Evolutionary conservation across 768 basidiomycete species (phyloP), one percentile per base, ranked within the genome.

Genomic region (Leccinum disarticulatum): DNA sequence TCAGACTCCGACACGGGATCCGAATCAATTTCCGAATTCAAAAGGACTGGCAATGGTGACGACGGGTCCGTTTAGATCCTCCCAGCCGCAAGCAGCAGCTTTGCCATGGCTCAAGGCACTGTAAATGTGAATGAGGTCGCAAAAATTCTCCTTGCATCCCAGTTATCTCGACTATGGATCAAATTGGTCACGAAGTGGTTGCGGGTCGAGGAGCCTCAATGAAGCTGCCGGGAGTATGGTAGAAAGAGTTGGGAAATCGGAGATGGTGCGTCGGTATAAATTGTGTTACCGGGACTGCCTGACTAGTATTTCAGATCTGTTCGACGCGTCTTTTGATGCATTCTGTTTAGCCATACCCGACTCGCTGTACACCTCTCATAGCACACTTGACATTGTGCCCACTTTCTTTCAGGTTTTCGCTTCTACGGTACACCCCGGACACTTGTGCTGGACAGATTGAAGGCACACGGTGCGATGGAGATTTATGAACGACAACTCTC

Each of bases 41-140:
- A 62, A 6, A 72, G 68, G 25, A 68, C 67, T 14, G 61, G 57
- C 1, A 76, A 77, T 14, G 66, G 64, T 2, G 81, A 79, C 0
- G 70, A 70, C 1, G 27, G 27, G 27, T 27, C 27, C 27, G 27
- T 27, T 27, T 27, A 27, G 27, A 27, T 27, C 27, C 27, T 28
- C 27, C 27, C 27, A 28, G 27, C 27, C 27, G 3, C 27, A 6
- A 28, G 4, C 27, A n/a, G 62, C 57, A 7, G 62, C 66, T 19
- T 82, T 82, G 6, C 80, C 85, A 0, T 86, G 90, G 10, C 90
- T 94, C 73, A 74, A 89, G 17, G 79, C 83, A 0, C 81, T 91
- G 3, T 72, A 17, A 38, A 54, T 4, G 64, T 56, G 19, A 50
- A 35, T 0, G 57, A 52, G 22, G 60, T 59, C 15, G 58, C 54